Evolutionary conservation across 164 flowering plant species (phyloP), one percentile per base, ranked within the genome.

Genomic region (Kalanchoe fedtschenkoi): DNA sequence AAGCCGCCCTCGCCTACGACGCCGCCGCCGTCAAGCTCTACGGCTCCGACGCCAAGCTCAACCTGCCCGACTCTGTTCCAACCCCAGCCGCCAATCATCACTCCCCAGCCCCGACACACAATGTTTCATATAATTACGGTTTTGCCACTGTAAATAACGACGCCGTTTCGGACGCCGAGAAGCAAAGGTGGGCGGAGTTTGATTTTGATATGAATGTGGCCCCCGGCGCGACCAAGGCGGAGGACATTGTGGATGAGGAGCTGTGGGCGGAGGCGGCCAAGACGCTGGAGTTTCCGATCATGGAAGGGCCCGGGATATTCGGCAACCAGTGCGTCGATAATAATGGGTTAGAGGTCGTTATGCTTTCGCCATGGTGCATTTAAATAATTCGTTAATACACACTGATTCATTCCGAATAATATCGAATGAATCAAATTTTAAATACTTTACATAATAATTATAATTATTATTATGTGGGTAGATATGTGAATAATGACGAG

Each of bases 1-100:
- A 84, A 14, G 89, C 89, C 0, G 89, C 85, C 6, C 7, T 69
- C 1, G 89, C 89, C 22, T 84, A 82, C 59, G 86, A 84, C 35
- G 71, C 55, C 0, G 86, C 84, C 0, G 80, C 88, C 0, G 61
- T 72, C 2, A 74, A 69, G 70, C 81, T 83, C 56, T 77, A 75
- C 26, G 88, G 88, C 0, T 51, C 69, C 0, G 42, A 65, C 0
- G 82, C 86, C 0, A 68, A 63, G 44, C 83, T 83, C 60, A 83
- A 83, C 58, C 53, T 83, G 53, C 83, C 70, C 0, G 26, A 34
- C 26, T 24, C 39, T 13, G 29, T 29, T 2, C 34, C 26, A 2
- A 10, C 41, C 13, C 11, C 60, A 46, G 11, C 30, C 37, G 6
- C 15, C 16, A 5, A 57, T 32, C 35, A 57, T n/a, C n/a, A n/a